These are phyloP conservation scores for Teratosphaeria epicoccoides DNA, from an alignment of 2,329 filamentous ascomycete genomes.

Conservation along the genomic window DNA sequence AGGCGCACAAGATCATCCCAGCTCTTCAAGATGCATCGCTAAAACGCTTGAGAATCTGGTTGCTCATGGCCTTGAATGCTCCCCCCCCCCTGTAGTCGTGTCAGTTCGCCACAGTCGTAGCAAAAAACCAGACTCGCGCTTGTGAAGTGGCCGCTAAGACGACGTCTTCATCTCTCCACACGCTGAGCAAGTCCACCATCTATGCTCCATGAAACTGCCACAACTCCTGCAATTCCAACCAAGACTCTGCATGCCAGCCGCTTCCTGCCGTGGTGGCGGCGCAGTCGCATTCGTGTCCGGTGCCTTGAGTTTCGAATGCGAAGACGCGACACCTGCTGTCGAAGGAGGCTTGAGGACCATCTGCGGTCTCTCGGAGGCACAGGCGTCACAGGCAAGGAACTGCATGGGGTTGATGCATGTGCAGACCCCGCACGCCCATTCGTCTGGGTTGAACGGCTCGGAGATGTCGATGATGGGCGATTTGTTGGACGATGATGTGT, in stretches of 20 bases:
- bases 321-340: conserved; percentile 20
- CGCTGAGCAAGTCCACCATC: conserved; percentile 54
- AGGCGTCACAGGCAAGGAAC: conserved; percentile 51
- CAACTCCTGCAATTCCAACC: conserved; percentile 51
- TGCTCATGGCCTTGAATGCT: no score
- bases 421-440: conserved; percentile 52
- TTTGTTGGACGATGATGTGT: conserved; percentile 9
- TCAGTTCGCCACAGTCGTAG: no score
- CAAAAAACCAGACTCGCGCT: no score
- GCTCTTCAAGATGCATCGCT: no score
- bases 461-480: conserved; percentile 20
- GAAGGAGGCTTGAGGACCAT: neutral
- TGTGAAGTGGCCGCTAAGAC: conserved; percentile 26
- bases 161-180: conserved; percentile 49
- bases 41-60: no score
- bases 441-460: conserved; percentile 26
- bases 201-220: conserved; percentile 51
- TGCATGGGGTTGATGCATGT: conserved; percentile 52
- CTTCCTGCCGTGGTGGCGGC: neutral
- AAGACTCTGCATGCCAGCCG: conserved; percentile 32
- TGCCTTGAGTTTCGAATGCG: neutral
- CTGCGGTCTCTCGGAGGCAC: conserved; percentile 43
- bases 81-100: no score
- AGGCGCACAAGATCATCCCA: no score
- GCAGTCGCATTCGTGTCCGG: neutral